Percentiles rank a stretch among this genome's conserved stretches.
Evolutionary conservation across 202 grass and related monocot genomes (phyloP).

Genomic region (Setaria italica): DNA sequence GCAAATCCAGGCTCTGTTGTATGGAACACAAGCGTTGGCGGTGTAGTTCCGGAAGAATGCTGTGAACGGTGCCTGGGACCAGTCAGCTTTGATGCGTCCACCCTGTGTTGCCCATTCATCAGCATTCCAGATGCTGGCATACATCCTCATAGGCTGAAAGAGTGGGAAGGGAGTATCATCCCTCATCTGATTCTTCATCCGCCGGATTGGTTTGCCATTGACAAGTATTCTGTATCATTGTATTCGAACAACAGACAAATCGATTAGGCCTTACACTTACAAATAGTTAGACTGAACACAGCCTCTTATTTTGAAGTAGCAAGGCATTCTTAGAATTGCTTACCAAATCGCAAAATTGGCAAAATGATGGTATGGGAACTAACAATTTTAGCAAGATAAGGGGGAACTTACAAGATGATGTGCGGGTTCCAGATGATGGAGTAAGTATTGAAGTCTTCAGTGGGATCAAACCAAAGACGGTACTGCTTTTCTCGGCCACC

Average conservation of each 20-base stretch:
- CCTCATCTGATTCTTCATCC: conserved; percentile 47
- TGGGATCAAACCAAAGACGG: conserved; percentile 68
- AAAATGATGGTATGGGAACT: neutral
- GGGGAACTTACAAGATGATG: conserved; percentile 44
- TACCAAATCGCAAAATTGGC: neutral
- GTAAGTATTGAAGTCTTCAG: conserved; percentile 61
- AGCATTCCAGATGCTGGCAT: conserved; percentile 63
- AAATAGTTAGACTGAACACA: neutral
- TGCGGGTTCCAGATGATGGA: conserved; percentile 65
- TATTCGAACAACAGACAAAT: neutral
- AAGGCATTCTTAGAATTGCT: neutral
- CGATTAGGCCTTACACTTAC: neutral
- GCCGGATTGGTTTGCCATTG: conserved; percentile 49
- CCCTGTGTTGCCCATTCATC: conserved; percentile 70
- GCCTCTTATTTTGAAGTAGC: neutral
- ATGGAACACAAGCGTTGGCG: conserved; percentile 31
- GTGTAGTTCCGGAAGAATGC: conserved; percentile 49
- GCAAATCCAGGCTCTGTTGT: conserved; percentile 34
- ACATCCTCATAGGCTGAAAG: conserved; percentile 55
- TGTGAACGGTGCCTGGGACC: conserved; percentile 55
- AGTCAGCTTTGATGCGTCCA: conserved; percentile 64
- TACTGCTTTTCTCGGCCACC: conserved; percentile 64
- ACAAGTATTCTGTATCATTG: conserved; percentile 60
- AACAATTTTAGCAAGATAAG: neutral
- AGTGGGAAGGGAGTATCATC: conserved; percentile 41